Evolutionary conservation across 1,139 yeast genomes (phyloP).

Genomic region (Geotrichum klebahnii): DNA sequence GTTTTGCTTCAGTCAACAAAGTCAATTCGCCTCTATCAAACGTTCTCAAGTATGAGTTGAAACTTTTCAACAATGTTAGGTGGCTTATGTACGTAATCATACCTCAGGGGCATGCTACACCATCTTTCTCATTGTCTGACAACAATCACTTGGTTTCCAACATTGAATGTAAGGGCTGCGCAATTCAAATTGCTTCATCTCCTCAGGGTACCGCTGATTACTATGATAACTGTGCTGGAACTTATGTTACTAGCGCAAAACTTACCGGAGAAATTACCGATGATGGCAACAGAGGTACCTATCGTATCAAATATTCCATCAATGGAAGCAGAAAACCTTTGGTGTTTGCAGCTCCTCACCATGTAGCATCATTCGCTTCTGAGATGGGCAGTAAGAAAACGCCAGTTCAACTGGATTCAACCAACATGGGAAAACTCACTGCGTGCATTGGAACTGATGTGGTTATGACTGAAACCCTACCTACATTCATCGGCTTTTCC

Average conservation of each 20-base stretch:
- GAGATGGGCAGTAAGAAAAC: constrained; percentile 36
- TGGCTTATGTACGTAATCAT: constrained; percentile 60
- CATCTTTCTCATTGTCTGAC: constrained; percentile 46
- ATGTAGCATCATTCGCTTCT: constrained; percentile 50
- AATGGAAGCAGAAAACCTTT: constrained; percentile 53
- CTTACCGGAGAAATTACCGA: constrained; percentile 41
- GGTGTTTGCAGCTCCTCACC: constrained; percentile 72
- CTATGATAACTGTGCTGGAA: constrained; percentile 59
- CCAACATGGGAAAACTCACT: constrained; percentile 63
- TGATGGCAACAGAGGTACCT: constrained; percentile 45
- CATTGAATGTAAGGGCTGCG: constrained; percentile 31
- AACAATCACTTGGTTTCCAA: constrained; percentile 52
- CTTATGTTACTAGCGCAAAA: constrained; percentile 46
- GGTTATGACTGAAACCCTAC: constrained; percentile 55
- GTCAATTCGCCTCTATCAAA: constrained; percentile 4
- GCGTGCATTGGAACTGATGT: constrained; percentile 52
- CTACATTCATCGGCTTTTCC: constrained; percentile 43
- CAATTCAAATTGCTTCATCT: constrained; percentile 46
- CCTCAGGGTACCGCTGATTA: constrained; percentile 41
- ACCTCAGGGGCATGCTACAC: constrained; percentile 41
- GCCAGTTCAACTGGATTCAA: constrained; percentile 51
- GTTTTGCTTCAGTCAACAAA: constrained; percentile 31
- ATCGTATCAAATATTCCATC: constrained; percentile 50
- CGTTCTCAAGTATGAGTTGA: constrained; percentile 44
- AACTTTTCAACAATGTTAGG: constrained; percentile 44